A percentile compares a stretch with the other conserved stretches of the same genome.
Conservation (phyloP, 495 filamentous ascomycete species). For the Neurospora sp. region DNA sequence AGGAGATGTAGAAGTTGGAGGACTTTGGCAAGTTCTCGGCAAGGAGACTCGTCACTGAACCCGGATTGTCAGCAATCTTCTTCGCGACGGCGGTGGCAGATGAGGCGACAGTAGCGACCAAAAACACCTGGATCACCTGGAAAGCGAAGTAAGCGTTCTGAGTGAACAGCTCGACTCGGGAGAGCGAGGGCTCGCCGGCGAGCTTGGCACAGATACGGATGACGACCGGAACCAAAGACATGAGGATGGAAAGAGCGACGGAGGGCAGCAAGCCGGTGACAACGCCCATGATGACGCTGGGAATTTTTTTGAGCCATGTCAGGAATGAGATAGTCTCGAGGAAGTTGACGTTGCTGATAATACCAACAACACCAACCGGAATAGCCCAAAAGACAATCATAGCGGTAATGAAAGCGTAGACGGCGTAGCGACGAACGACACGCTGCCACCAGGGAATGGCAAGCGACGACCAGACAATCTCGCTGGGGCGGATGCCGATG, state of each 20-base stretch:
- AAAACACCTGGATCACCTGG: conserved; percentile 87
- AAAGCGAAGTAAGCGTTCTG: conserved; percentile 83
- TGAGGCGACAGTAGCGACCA: conserved; percentile 72
- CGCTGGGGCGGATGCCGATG: conserved; percentile 74
- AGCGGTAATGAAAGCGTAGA: conserved; percentile 59
- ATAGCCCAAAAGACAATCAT: conserved; percentile 96
- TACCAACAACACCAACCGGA: conserved; percentile 76
- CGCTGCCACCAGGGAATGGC: conserved; percentile 83
- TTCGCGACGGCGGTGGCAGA: conserved; percentile 57
- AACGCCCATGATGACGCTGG: conserved; percentile 61
- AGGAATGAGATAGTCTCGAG: conserved; percentile 59
- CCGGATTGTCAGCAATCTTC: conserved; percentile 56
- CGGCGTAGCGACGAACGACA: conserved; percentile 59
- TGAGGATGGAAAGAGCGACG: conserved; percentile 71
- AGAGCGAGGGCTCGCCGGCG: conserved; percentile 60
- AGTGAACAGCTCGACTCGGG: conserved; percentile 62
- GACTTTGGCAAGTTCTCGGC: conserved; percentile 66
- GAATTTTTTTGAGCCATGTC: conserved; percentile 63
- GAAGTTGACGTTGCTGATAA: conserved; percentile 74
- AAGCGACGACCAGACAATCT: conserved; percentile 85
- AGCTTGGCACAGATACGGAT: conserved; percentile 66
- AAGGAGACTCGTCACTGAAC: conserved; percentile 50
- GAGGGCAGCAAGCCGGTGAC: conserved; percentile 78
- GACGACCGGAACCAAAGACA: conserved; percentile 81
- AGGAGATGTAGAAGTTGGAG: conserved; percentile 92